Evolutionary conservation across 202 grass and related monocot species (phyloP), one percentile per base, ranked within the genome.

Genomic region (Cymbopogon flexuosus): DNA sequence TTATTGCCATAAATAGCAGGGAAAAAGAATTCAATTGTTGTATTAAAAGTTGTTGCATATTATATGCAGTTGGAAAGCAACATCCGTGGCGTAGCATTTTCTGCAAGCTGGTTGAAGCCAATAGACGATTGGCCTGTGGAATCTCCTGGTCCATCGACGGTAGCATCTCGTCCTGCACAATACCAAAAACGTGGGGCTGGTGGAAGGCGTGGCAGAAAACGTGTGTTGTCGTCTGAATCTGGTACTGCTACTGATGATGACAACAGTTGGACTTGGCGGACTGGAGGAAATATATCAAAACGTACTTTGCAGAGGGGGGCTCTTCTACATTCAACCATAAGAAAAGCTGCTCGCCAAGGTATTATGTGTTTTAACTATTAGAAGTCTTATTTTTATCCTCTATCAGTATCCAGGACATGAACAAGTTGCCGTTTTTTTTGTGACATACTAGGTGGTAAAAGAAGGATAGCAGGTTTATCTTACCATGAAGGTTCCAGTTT

Each of bases 301-400:
- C 45, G 76, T 91, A 79, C 93, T 84, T 86, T 91, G 61, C 92
- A 91, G 82, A 91, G 79, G 83, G 88, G 84, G 15, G 49, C 80
- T 85, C 63, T 98, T 86, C 83, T 79, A 24, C 68, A 56, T 87
- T 79, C 51, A 4, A 34, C 65, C 35, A 33, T 86, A 79, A 86
- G 75, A 86, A 98, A 91, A 92, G 95, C 87, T 82, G 95, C 95
- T 83, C 92, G 86, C 80, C 92, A 95, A 93, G 95, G 95, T 98
- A 92, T 79, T 61, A 24, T 43, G 10, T 30, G 27, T 59, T 76
- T 89, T 76, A 22, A 33, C 59, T 76, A 19, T 65, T 70, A 70
- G 43, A 82, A 76, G 42, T 89, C 67, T 72, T 57, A 74, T 70
- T 72, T 72, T 80, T 23, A 68, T 79, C 43, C 40, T 82, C 42